Evolutionary conservation across 108 stramenopile species (phyloP).

Genomic region (Fistulifera pelliculosa): DNA sequence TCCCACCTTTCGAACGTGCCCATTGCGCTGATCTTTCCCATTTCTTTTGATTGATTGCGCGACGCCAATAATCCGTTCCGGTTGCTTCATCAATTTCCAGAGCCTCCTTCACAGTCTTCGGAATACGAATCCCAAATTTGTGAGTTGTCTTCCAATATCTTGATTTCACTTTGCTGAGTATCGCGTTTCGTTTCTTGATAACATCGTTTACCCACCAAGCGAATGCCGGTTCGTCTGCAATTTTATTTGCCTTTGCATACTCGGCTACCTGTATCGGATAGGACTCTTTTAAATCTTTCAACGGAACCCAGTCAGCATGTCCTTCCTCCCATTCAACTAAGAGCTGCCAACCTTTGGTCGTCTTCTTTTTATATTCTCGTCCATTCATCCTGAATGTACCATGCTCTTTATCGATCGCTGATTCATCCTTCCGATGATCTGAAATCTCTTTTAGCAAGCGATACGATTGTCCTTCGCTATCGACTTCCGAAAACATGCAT

Average conservation of each 20-base stretch:
- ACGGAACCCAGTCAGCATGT: slow-evolving; percentile 3
- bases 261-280: slow-evolving; percentile 20
- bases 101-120: slow-evolving; percentile 29
- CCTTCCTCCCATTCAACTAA: slow-evolving; percentile 35
- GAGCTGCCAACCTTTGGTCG: slow-evolving; percentile 44
- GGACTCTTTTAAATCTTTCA: slow-evolving; percentile 18
- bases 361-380: slow-evolving; percentile 10
- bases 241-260: slow-evolving; percentile 9
- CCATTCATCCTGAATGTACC: slow-evolving; percentile 1
- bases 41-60: slow-evolving; percentile 31
- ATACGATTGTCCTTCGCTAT: slow-evolving; percentile 7
- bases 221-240: slow-evolving; percentile 18
- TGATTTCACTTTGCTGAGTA: slow-evolving; percentile 10
- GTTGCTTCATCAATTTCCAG: slow-evolving; percentile 26
- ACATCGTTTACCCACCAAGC: slow-evolving; percentile 41
- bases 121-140: slow-evolving; percentile 46
- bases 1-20: slow-evolving; percentile 9
- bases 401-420: slow-evolving; percentile 8
- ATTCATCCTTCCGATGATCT: slow-evolving; percentile 16
- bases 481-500: slow-evolving; percentile 13
- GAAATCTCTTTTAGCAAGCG: slow-evolving; percentile 16
- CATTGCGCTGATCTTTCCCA: slow-evolving; percentile 1
- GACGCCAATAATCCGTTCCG: slow-evolving; percentile 19
- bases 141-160: slow-evolving; percentile 12
- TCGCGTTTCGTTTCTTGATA: slow-evolving; percentile 14